phyloP scores from a whole-genome alignment of 2,329 filamentous ascomycete species.

The Coniochaeta pulveracea region DNA sequence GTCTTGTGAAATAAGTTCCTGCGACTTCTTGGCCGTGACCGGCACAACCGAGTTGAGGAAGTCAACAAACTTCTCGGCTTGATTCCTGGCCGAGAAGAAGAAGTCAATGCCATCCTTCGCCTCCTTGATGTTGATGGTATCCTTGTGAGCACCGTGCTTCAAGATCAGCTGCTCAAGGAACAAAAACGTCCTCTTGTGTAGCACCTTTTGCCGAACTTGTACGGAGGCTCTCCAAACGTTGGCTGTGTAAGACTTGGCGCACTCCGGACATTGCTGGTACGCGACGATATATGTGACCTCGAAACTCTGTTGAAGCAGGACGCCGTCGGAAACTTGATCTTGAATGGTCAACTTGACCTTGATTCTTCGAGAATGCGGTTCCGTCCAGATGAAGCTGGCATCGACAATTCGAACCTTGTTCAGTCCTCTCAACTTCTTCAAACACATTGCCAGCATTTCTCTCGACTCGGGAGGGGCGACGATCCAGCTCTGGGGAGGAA shows the following conservation, averaged over 20 bases:
- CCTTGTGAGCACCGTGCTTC: constrained; percentile 82
- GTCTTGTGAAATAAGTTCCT: constrained; percentile 72
- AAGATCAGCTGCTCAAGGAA: constrained; percentile 87
- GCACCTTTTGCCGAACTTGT: constrained; percentile 93
- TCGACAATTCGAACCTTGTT: constrained; percentile 91
- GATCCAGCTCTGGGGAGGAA: constrained; percentile 79
- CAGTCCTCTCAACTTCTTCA: constrained; percentile 77
- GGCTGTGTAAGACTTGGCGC: constrained; percentile 88
- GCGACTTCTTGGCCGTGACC: constrained; percentile 46
- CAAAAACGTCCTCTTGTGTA: constrained; percentile 71
- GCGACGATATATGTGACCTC: constrained; percentile 89
- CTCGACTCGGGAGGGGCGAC: constrained; percentile 76
- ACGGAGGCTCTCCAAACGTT: constrained; percentile 92
- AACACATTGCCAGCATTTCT: constrained; percentile 83
- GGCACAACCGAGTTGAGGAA: constrained; percentile 69
- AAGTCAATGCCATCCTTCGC: constrained; percentile 94
- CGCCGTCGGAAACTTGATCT: constrained; percentile 49
- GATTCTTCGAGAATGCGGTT: constrained; percentile 85
- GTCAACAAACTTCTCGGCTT: constrained; percentile 70
- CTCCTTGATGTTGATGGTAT: constrained; percentile 98
- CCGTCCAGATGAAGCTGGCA: constrained; percentile 95
- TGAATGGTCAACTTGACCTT: constrained; percentile 96
- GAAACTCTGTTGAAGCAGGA: constrained; percentile 80
- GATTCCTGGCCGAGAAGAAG: constrained; percentile 80
- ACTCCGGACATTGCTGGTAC: constrained; percentile 90